These are phyloP conservation scores for Lecanoromycetidae sp. DNA, from an alignment of 2,329 filamentous ascomycete genomes.

Conservation along the genomic window DNA sequence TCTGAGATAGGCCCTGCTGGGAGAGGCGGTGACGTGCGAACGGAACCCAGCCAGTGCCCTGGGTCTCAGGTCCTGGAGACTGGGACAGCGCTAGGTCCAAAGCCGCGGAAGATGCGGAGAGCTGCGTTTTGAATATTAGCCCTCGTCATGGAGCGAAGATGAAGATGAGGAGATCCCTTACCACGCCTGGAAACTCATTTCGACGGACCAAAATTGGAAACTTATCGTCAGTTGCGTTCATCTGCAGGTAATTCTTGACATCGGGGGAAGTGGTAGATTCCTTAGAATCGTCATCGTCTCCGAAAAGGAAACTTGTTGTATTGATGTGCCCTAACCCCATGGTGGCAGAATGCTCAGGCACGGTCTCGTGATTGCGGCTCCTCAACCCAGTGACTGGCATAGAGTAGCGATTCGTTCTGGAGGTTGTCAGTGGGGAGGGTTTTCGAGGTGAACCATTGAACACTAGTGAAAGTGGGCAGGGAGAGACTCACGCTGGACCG, in stretches of 20 bases:
- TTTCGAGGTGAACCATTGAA: too few species aligned
- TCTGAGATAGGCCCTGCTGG: conserved; percentile 48
- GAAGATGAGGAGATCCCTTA: conserved; percentile 27
- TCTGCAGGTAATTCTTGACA: conserved; percentile 56
- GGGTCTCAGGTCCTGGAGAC: conserved; percentile 49
- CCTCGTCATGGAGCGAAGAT: not conserved
- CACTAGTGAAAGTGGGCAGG: not conserved
- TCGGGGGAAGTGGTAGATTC: conserved; percentile 48
- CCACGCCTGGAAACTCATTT: conserved; percentile 43
- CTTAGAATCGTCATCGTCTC: conserved; percentile 65
- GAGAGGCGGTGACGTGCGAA: conserved; percentile 57
- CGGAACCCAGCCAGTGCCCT: conserved; percentile 45
- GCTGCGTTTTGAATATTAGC: conserved; percentile 43
- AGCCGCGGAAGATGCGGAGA: conserved; percentile 69
- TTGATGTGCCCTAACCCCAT: conserved; percentile 66
- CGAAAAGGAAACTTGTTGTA: conserved; percentile 74
- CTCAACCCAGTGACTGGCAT: conserved; percentile 73
- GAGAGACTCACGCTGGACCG: conserved; percentile 61
- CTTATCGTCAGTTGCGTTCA: conserved; percentile 65
- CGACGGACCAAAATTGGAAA: conserved; percentile 56
- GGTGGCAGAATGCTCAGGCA: conserved; percentile 36
- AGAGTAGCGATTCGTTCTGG: conserved; percentile 76
- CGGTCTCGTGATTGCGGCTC: conserved; percentile 50
- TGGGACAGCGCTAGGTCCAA: conserved; percentile 66
- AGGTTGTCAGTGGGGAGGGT: not conserved